phyloP scores from a whole-genome alignment of 176 grass and related monocot species.

The Juncus effusus region DNA sequence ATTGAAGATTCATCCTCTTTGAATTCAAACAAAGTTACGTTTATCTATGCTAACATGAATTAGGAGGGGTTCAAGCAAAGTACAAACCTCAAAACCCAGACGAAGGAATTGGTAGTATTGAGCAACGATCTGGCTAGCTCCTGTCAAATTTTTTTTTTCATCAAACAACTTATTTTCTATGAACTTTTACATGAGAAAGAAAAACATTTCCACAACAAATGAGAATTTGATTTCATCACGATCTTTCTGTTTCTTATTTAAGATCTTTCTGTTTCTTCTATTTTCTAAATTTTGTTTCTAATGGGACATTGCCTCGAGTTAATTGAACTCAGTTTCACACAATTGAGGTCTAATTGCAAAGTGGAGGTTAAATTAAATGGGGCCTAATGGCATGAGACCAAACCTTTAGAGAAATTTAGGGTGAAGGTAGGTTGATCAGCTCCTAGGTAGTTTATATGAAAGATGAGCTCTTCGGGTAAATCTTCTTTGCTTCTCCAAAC shows the following conservation, averaged over 20 bases:
- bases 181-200: too few species aligned
- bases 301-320: too few species aligned
- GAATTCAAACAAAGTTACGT: too few species aligned
- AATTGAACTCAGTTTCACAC: too few species aligned
- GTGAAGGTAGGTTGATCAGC: slow-evolving; percentile 92
- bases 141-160: slow-evolving; percentile 17
- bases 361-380: neutral
- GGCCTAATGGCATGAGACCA: neutral
- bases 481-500: slow-evolving; percentile 70
- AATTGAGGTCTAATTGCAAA: too few species aligned
- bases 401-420: slow-evolving; percentile 97
- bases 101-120: slow-evolving; percentile 93
- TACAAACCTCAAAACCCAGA: slow-evolving; percentile 66
- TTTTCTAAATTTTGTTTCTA: neutral
- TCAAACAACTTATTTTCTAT: too few species aligned
- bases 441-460: slow-evolving; percentile 98
- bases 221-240: neutral
- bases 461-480: slow-evolving; percentile 78
- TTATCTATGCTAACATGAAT: too few species aligned
- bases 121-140: slow-evolving; percentile 84
- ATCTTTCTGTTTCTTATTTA: neutral
- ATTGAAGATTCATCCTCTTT: neutral
- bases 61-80: neutral
- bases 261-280: neutral
- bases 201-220: neutral